Evolutionary conservation across 202 grass and related monocot genomes (phyloP), one percentile per base, ranked within the genome.

Genomic region (Sporobolus alterniflorus): DNA sequence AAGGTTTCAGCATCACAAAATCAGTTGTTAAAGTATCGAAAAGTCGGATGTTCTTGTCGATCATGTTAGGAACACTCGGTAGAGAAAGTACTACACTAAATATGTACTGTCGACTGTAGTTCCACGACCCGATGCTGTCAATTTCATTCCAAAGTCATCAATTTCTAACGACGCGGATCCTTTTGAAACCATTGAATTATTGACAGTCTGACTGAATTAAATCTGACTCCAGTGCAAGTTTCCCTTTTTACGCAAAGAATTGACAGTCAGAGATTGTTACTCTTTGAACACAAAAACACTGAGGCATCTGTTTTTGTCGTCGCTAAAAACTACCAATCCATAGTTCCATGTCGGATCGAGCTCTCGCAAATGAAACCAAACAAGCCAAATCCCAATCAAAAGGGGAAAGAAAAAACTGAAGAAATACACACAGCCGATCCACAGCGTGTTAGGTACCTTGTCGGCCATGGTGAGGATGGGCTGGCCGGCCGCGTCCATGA

Each of bases 401-500:
- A n/a, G n/a, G n/a, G n/a, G n/a, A n/a, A n/a, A n/a, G n/a, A n/a
- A n/a, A n/a, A n/a, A n/a, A n/a, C n/a, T n/a, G n/a, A n/a, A n/a
- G n/a, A n/a, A n/a, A n/a, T n/a, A n/a, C n/a, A n/a, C n/a, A 71
- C 15, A 6, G 26, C 2, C 7, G 42, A 64, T 22, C 34, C 33
- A 11, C 3, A 48, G 1, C 3, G 64, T 22, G 18, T 12, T 56
- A n/a, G 6, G 5, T 15, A 91, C 85, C 89, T 91, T 91, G 4
- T 73, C 2, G 3, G 78, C 34, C 82, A 91, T 32, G 55, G 89
- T 61, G 28, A 91, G 12, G n/a, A 91, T 22, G 20, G 57, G 57
- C 11, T 57, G 61, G 10, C 77, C 85, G 25, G 71, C 59, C 14
- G 39, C 67, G 41, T 88, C 89, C 39, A 80, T 49, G 28, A 91